Conservation (phyloP, 331 rosid species). For the Malus hybrid region DNA sequence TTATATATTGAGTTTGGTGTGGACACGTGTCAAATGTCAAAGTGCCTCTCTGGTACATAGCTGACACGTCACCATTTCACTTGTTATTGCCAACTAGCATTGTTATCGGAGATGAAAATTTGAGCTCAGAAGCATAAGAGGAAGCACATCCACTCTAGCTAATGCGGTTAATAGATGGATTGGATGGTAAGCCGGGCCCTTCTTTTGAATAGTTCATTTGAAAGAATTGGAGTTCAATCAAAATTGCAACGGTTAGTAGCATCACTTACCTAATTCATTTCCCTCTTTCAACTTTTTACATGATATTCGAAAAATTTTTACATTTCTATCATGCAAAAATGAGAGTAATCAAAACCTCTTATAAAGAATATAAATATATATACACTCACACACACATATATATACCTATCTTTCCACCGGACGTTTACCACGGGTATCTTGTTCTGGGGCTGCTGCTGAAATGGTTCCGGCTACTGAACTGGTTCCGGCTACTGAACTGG, state of each 20-base stretch:
- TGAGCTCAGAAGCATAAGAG: no score
- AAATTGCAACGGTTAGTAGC: background rate
- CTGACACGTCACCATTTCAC: no score
- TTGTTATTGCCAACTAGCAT: no score
- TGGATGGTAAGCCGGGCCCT: background rate
- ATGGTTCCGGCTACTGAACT: background rate
- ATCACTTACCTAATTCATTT: background rate
- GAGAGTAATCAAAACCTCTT: conserved; percentile 6
- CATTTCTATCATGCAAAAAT: conserved; percentile 1
- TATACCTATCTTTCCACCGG: conserved; percentile 22
- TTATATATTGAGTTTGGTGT: no score
- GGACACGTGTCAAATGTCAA: no score
- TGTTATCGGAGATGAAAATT: no score
- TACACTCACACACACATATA: no score
- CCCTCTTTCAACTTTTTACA: background rate
- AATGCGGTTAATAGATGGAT: no score
- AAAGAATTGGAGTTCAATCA: background rate
- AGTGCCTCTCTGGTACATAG: no score
- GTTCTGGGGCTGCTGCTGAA: background rate
- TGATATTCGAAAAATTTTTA: background rate
- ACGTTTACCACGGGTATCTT: conserved; percentile 47
- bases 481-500: conserved; percentile 4
- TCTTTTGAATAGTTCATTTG: background rate
- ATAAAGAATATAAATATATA: background rate
- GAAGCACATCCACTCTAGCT: no score